A percentile compares a stretch with the other conserved stretches of the same genome.
Conservation (phyloP, 345 rosid genomes). For the Viola odorata region DNA sequence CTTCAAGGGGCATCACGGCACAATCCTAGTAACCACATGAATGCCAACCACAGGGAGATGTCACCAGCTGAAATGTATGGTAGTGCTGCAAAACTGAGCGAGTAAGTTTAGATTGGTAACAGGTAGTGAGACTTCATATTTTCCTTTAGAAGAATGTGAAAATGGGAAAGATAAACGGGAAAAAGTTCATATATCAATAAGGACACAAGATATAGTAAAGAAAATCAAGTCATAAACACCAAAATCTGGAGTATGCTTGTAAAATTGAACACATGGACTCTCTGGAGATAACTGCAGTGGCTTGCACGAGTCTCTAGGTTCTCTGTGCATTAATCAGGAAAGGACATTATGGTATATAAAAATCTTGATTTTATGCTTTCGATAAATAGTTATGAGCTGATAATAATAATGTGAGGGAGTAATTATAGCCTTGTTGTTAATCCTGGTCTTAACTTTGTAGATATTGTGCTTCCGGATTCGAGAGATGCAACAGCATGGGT, state of each 20-base stretch:
- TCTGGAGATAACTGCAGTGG: neutral
- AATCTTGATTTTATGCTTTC: neutral
- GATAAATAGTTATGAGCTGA: too few species aligned
- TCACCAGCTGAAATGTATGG: slow-evolving; percentile 2
- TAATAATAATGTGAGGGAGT: neutral
- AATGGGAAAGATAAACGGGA: neutral
- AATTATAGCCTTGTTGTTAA: neutral
- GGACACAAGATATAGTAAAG: neutral
- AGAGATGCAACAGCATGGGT: slow-evolving; percentile 15
- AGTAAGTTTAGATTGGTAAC: slow-evolving; percentile 8
- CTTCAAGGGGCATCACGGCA: slow-evolving; percentile 15
- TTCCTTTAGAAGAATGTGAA: neutral
- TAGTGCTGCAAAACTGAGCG: slow-evolving; percentile 10
- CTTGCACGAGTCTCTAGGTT: neutral
- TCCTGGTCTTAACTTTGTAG: neutral
- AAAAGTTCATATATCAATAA: neutral
- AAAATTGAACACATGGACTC: too few species aligned
- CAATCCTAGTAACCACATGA: neutral
- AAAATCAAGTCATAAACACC: neutral
- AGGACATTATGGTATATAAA: neutral
- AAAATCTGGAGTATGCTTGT: neutral
- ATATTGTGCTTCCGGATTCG: slow-evolving; percentile 14
- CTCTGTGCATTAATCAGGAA: neutral
- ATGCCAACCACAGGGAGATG: slow-evolving; percentile 9
- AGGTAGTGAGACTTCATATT: neutral